Conservation (phyloP, 1,139 yeast genomes). For the Pichia sp. region DNA sequence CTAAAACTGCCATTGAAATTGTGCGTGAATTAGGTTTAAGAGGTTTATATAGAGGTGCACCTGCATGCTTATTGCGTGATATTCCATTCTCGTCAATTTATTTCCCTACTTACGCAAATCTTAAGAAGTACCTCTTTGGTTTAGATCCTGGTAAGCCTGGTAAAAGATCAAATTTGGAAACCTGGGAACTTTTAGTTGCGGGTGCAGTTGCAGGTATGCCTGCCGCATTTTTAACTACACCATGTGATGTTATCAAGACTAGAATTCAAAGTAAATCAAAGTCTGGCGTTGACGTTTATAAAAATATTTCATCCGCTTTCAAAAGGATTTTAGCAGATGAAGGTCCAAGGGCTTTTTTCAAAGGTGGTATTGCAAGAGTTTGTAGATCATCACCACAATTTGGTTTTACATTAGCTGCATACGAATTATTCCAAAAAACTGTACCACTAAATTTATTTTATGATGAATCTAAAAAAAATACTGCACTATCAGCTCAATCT, state of each 20-base stretch:
- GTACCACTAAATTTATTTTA: slow-evolving; percentile 42
- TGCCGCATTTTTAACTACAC: slow-evolving; percentile 92
- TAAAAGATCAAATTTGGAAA: slow-evolving; percentile 50
- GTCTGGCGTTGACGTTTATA: slow-evolving; percentile 69
- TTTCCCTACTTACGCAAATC: slow-evolving; percentile 94
- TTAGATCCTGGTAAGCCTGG: slow-evolving; percentile 64
- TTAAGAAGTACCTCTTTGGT: slow-evolving; percentile 73
- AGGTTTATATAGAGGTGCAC: slow-evolving; percentile 88
- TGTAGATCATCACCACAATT: slow-evolving; percentile 95
- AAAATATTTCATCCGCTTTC: slow-evolving; percentile 73
- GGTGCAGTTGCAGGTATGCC: slow-evolving; percentile 99
- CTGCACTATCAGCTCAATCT: neutral
- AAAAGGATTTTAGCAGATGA: slow-evolving; percentile 60
- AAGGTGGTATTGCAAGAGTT: slow-evolving; percentile 94
- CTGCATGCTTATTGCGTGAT: slow-evolving; percentile 89
- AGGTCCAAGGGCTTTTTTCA: slow-evolving; percentile 72
- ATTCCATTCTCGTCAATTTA: slow-evolving; percentile 96
- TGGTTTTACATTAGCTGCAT: slow-evolving; percentile 94
- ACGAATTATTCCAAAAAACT: slow-evolving; percentile 69
- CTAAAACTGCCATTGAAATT: slow-evolving; percentile 61
- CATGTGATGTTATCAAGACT: slow-evolving; percentile 94
- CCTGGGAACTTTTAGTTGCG: slow-evolving; percentile 77
- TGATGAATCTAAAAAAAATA: neutral
- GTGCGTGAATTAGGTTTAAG: slow-evolving; percentile 71
- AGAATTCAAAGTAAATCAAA: slow-evolving; percentile 84